phyloP scores from a whole-genome alignment of 352 stramenopile genomes.

The Pythium chondricola region DNA sequence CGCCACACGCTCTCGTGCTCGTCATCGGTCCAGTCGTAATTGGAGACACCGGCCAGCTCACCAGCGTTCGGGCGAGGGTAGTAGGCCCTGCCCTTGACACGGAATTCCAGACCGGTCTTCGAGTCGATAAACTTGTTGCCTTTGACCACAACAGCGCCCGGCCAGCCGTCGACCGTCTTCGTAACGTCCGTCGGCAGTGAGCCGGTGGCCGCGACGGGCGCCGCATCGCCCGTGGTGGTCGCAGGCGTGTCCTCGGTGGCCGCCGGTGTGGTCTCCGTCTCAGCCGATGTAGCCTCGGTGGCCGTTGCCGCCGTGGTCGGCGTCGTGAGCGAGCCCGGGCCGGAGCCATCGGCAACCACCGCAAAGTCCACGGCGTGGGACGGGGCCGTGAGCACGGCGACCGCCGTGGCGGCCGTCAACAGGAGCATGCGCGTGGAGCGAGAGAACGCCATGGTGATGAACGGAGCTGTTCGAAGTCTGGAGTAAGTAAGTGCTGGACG shows the following conservation, averaged over 20 bases:
- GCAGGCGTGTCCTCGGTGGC: background rate
- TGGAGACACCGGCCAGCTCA: slow-evolving; percentile 27
- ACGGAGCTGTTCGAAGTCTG: slow-evolving; percentile 1
- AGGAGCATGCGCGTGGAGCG: slow-evolving; percentile 13
- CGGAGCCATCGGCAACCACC: background rate
- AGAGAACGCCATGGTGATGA: slow-evolving; percentile 13
- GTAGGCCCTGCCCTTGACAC: slow-evolving; percentile 65
- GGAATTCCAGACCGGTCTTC: slow-evolving; percentile 42
- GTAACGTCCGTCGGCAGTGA: slow-evolving; percentile 10
- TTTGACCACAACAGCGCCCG: slow-evolving; percentile 46
- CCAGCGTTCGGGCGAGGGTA: slow-evolving; percentile 62
- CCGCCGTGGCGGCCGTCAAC: slow-evolving; percentile 2
- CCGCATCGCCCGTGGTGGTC: background rate
- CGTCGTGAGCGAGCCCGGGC: background rate
- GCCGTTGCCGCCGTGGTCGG: background rate
- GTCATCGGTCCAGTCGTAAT: slow-evolving; percentile 60
- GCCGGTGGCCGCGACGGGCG: background rate
- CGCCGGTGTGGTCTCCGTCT: background rate
- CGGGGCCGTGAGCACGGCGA: slow-evolving; percentile 2
- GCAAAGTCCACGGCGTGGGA: slow-evolving; percentile 13
- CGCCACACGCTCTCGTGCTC: slow-evolving; percentile 50
- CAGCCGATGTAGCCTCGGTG: background rate
- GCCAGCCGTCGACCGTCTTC: slow-evolving; percentile 22
- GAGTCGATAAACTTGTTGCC: slow-evolving; percentile 73
- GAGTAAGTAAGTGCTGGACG: slow-evolving; percentile 16